Base-by-base conservation (phyloP, 2,329 filamentous ascomycete species). In the Talaromyces sp. region DNA sequence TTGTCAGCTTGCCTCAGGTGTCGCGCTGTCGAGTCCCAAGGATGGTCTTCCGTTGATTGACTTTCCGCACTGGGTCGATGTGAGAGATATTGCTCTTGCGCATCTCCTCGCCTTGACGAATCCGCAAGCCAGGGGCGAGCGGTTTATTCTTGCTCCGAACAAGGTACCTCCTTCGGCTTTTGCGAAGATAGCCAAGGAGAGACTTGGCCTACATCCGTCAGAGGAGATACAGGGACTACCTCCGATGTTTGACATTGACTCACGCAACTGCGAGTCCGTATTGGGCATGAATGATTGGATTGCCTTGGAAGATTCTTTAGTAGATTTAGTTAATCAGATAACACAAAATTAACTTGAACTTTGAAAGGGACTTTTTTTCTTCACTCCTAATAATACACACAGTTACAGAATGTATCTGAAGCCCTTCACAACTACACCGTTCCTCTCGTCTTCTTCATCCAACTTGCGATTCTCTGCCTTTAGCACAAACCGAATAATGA, bases 51-150 rank as follows among this genome's bases (percentile, higher is more conserved):
- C 44, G 1, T 14, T 14, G 44, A 28, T 51, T 14, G 28, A 55
- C 30, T 33, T 27, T 55, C 52, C 52, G 18, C 30, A 33, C 28
- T 82, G 77, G 76, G 74, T 81, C 23, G 80, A 82, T 62, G 80
- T 79, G 1, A 68, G 81, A 5, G 80, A 82, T 64, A 67, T 82
- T 1, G 79, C 80, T 0, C 61, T 67, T 14, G 79, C 76, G 0
- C 81, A 82, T 63, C 73, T 80, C 1, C 73, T 76, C 50, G 78
- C 80, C 1, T 65, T 81, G 1, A 34, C 80, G 9, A 67, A 65
- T 2, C 68, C 69, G 0, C 73, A 51, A 16, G 44, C 44, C 12
- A 28, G 12, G 18, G 44, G 44, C 3, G 23, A 50, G 23, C 44
- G 44, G 4, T 50, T 50, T 27, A 51, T 51, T 7, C 44, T 51